Percentiles rank a stretch among this genome's conserved stretches.
phyloP scores from a whole-genome alignment of 257 asterid species.

The Ophiorrhiza pumila region DNA sequence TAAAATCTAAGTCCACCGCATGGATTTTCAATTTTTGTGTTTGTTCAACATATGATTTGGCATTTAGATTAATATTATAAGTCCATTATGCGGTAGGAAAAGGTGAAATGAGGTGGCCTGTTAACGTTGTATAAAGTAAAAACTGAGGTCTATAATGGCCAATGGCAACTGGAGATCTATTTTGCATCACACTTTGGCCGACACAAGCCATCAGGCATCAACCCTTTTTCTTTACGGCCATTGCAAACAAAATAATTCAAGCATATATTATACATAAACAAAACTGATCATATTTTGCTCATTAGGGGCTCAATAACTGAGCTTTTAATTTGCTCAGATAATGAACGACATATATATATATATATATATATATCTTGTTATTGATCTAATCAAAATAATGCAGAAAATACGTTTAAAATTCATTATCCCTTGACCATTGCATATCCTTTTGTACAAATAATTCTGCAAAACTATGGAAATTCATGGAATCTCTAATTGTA shows the following conservation, averaged over 20 bases:
- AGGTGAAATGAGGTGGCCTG: slow-evolving; percentile 20
- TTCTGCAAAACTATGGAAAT: background rate
- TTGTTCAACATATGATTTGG: slow-evolving; percentile 1
- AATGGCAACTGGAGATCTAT: background rate
- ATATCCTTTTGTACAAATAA: too few relatives aligned
- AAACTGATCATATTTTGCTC: background rate
- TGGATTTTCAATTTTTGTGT: background rate
- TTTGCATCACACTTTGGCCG: background rate
- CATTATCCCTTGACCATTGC: background rate
- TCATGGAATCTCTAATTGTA: background rate
- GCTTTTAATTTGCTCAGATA: background rate
- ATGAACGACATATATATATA: too few relatives aligned
- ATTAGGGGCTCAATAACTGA: background rate
- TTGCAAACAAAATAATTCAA: background rate
- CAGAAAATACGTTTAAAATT: too few relatives aligned
- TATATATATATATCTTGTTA: too few relatives aligned
- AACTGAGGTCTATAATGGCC: slow-evolving; percentile 6
- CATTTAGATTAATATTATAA: background rate
- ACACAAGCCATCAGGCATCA: background rate
- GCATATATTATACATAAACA: background rate
- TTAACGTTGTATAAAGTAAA: slow-evolving; percentile 35
- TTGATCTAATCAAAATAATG: too few relatives aligned
- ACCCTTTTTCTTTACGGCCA: slow-evolving; percentile 10
- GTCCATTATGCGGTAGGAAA: background rate
- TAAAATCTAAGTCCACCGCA: slow-evolving; percentile 2